Conservation (phyloP, 176 grass and related monocot species). For the Oryza coarctata region DNA sequence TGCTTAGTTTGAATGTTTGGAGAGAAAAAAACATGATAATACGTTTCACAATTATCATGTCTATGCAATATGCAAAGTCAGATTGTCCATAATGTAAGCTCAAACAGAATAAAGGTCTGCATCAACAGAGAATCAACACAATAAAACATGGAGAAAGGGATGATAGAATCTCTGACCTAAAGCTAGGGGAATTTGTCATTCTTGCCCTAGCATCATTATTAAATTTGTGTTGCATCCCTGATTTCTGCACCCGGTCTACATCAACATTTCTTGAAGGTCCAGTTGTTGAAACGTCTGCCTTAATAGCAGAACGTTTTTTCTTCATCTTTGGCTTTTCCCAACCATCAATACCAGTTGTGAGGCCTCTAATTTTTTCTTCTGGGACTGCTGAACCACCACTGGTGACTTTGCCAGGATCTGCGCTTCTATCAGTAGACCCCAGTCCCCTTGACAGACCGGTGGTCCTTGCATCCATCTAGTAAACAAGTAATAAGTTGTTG, state of each 20-base stretch:
- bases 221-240: constrained; percentile 66
- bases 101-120: constrained; percentile 29
- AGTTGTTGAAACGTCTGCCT: constrained; percentile 54
- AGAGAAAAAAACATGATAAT: constrained; percentile 31
- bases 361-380: constrained; percentile 65
- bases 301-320: constrained; percentile 83
- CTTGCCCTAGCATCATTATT: constrained; percentile 55
- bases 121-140: constrained; percentile 32
- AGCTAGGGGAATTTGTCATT: constrained; percentile 52
- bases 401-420: constrained; percentile 62
- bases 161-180: constrained; percentile 55
- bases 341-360: constrained; percentile 61
- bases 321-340: constrained; percentile 88
- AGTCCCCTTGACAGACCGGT: constrained; percentile 45
- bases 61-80: neutral
- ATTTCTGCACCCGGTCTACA: constrained; percentile 66
- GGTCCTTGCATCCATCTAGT: constrained; percentile 80
- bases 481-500: constrained; percentile 37
- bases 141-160: constrained; percentile 27
- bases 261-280: constrained; percentile 52
- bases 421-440: constrained; percentile 57
- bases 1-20: constrained; percentile 11
- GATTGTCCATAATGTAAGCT: neutral
- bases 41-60: neutral
- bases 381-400: constrained; percentile 42